Evolutionary conservation across 2,329 filamentous ascomycete genomes (phyloP).

Genomic region (Aspergillus pseudotamarii): DNA sequence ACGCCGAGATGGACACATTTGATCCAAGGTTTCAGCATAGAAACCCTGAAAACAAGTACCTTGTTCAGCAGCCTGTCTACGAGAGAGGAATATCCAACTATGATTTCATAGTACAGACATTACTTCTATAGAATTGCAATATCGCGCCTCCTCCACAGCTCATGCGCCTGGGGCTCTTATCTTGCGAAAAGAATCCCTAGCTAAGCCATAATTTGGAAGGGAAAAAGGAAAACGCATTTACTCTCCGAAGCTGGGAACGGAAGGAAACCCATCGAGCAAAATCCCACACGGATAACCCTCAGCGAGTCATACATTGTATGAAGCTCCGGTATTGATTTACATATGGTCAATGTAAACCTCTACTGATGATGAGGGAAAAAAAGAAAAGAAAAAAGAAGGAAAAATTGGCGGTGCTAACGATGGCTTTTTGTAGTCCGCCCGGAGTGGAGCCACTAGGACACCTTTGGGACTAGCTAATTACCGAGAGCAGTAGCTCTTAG

Average conservation of each 20-base stretch:
- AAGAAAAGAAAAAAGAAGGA: constrained; percentile 34
- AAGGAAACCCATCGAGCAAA: constrained; percentile 50
- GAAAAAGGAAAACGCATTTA: constrained; percentile 48
- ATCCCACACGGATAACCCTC: constrained; percentile 50
- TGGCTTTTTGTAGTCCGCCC: constrained; percentile 33
- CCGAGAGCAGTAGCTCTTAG: constrained; percentile 11
- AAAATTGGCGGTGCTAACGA: constrained; percentile 14
- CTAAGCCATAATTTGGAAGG: constrained; percentile 47
- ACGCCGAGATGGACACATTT: not conserved
- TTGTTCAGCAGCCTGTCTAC: not conserved
- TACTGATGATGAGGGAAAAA: constrained; percentile 53
- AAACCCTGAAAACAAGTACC: not conserved
- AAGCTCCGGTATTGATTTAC: constrained; percentile 52
- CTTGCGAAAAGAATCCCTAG: constrained; percentile 44
- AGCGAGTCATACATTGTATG: constrained; percentile 50
- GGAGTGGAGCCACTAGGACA: constrained; percentile 25
- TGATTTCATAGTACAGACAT: not conserved
- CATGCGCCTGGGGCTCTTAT: constrained; percentile 42
- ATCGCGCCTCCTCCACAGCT: constrained; percentile 53
- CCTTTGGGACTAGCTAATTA: constrained; percentile 23
- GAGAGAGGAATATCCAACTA: not conserved
- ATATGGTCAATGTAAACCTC: constrained; percentile 54
- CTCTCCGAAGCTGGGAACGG: constrained; percentile 55
- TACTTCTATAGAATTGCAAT: constrained; percentile 29
- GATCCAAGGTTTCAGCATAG: not conserved